Percentiles rank a stretch among this genome's conserved stretches.
These are phyloP conservation scores for Alternaria sp. DNA, from an alignment of 2,329 filamentous ascomycete species.

Conservation along the genomic window DNA sequence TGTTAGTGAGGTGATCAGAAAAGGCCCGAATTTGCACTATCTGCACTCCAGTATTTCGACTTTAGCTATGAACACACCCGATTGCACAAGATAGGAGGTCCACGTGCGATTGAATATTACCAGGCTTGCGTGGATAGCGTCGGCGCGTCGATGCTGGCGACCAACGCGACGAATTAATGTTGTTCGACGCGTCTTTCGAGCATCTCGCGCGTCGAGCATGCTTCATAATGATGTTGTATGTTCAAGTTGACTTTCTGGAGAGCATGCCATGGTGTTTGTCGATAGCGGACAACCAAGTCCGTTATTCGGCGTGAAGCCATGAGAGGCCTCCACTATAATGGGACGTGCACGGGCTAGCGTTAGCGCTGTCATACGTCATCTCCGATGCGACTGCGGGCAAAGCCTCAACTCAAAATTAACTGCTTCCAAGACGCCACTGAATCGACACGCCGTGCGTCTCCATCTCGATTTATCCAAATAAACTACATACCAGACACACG, in stretches of 20 bases:
- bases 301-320: conserved; percentile 14
- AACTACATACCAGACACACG: conserved; percentile 8
- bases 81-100: not conserved
- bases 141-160: not conserved
- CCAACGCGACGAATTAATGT: not conserved
- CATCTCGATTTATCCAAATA: conserved; percentile 23
- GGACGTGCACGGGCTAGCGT: conserved; percentile 12
- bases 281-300: conserved; percentile 5
- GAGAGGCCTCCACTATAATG: conserved; percentile 10
- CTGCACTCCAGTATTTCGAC: not conserved
- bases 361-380: conserved; percentile 20
- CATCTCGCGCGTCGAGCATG: not conserved
- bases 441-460: conserved; percentile 9
- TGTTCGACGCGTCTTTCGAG: not conserved
- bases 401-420: conserved; percentile 24
- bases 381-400: conserved; percentile 13
- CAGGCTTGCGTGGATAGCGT: conserved; percentile 6
- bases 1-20: not conserved
- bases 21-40: conserved; percentile 3
- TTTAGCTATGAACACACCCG: not conserved
- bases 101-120: conserved; percentile 6
- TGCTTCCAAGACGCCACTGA: conserved; percentile 13
- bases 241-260: not conserved
- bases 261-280: not conserved
- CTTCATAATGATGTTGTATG: not conserved